phyloP scores from a whole-genome alignment of 768 basidiomycete genomes.

The Royoungia palumana region DNA sequence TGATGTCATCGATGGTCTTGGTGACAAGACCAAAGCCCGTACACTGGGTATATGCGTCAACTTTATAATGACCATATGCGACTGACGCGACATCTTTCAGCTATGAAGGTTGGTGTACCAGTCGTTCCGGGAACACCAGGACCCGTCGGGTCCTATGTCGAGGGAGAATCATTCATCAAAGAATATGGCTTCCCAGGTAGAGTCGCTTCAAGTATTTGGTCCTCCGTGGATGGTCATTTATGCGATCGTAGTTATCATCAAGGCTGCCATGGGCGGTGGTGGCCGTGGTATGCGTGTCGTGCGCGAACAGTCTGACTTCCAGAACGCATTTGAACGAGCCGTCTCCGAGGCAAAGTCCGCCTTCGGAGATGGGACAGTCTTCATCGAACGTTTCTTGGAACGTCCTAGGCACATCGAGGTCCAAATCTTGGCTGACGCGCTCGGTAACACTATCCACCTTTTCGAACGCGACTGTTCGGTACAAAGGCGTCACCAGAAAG shows the following conservation, averaged over 20 bases:
- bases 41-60: conserved; percentile 57
- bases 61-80: not conserved
- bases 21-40: conserved; percentile 98
- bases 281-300: conserved; percentile 99
- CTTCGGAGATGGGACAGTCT: conserved; percentile 98
- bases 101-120: conserved; percentile 88
- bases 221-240: conserved; percentile 1
- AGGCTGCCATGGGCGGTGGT: conserved; percentile 98
- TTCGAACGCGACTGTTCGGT: conserved; percentile 99
- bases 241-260: conserved; percentile 80
- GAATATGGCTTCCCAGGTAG: conserved; percentile 93
- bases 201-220: conserved; percentile 1
- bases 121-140: conserved; percentile 99
- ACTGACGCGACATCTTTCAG: conserved; percentile 36
- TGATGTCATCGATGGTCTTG: conserved; percentile 94
- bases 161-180: conserved; percentile 86
- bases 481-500: conserved; percentile 96
- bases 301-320: conserved; percentile 88
- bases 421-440: conserved; percentile 86
- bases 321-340: conserved; percentile 85
- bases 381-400: conserved; percentile 97
- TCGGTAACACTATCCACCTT: conserved; percentile 94
- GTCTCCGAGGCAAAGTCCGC: conserved; percentile 94
- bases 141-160: conserved; percentile 73
- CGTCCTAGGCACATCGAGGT: conserved; percentile 98